These are phyloP conservation scores for Colletotrichum sp. DNA, from an alignment of 2,329 filamentous ascomycete species.

Conservation along the genomic window DNA sequence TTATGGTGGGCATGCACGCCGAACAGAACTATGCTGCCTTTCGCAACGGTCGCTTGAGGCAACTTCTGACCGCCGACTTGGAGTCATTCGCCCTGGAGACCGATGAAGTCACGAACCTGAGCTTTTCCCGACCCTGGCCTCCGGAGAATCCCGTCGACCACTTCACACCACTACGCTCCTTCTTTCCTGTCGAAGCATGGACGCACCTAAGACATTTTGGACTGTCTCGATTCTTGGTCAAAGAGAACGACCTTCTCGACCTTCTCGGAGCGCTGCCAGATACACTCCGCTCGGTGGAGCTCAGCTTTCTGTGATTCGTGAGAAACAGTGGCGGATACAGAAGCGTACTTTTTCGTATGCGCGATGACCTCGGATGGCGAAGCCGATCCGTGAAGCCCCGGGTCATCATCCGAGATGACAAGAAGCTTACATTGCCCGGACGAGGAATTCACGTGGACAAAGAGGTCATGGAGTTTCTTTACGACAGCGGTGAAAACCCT, in stretches of 20 bases:
- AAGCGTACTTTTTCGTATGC: slow-evolving; percentile 24
- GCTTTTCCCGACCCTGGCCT: not conserved
- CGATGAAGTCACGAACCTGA: slow-evolving; percentile 13
- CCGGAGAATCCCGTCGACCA: not conserved
- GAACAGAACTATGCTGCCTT: slow-evolving; percentile 9
- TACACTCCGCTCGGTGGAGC: slow-evolving; percentile 32
- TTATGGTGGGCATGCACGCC: slow-evolving; percentile 20
- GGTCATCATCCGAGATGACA: not conserved
- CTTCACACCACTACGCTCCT: slow-evolving; percentile 25
- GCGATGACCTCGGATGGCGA: slow-evolving; percentile 23
- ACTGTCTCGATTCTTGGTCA: slow-evolving; percentile 29
- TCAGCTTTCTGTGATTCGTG: slow-evolving; percentile 35
- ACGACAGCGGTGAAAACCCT: slow-evolving; percentile 26
- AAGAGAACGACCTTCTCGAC: slow-evolving; percentile 27
- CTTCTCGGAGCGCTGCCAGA: slow-evolving; percentile 31
- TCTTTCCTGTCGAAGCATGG: slow-evolving; percentile 35
- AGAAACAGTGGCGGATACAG: not conserved
- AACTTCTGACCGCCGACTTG: slow-evolving; percentile 24
- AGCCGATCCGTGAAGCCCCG: slow-evolving; percentile 14
- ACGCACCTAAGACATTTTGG: slow-evolving; percentile 32
- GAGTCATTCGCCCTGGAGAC: slow-evolving; percentile 26
- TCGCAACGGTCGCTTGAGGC: slow-evolving; percentile 21
- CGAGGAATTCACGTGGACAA: not conserved
- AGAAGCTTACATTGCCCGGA: not conserved
- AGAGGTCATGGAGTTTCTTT: slow-evolving; percentile 25